Evolutionary conservation across 495 filamentous ascomycete species (phyloP), one percentile per base, ranked within the genome.

Genomic region (Opeltia flavorubescens): DNA sequence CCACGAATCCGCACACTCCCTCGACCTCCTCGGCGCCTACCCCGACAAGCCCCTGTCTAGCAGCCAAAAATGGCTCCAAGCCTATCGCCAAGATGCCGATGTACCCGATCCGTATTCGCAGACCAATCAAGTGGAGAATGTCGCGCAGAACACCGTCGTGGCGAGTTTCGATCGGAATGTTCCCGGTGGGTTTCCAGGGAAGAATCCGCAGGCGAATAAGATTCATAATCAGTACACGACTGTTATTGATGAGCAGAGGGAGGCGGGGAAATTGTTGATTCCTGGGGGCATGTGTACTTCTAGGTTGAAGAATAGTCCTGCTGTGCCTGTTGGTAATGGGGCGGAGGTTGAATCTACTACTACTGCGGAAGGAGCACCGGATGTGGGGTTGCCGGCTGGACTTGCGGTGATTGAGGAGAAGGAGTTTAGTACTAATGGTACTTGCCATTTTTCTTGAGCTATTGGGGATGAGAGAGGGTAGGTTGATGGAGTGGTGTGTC

Each of bases 91-190:
- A 9, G 62, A 64, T 44, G 43, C 42, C 4, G 52, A 57, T 13
- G 54, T 61, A 1, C 46, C 55, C 8, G 53, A 51, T 41, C 27
- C 39, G 20, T 64, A 64, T 28, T 50, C 54, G 11, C 52, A 54
- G 23, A 55, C 53, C 35, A 42, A 39, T 30, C 54, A 47, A 34
- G 17, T 43, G 7, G 62, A 66, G 47, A 50, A 63, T 47, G 45
- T 66, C 15, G 62, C 61, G 2, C 59, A 66, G 50, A 50, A 52
- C 17, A 59, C 55, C 12, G 51, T 59, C 20, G 35, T 62, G 11
- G 57, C 53, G 5, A 44, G 60, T 12, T 63, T 51, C 42, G 47
- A 61, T 46, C 47, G 36, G 34, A 54, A 59, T 2, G 61, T 65
- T 2, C 54, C 57, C 13, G 56, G 53, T 24, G 62, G 60, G 7